Percentiles rank a stretch among this genome's conserved stretches.
phyloP scores from a whole-genome alignment of 768 basidiomycete genomes.

The Boletus fagicola region DNA sequence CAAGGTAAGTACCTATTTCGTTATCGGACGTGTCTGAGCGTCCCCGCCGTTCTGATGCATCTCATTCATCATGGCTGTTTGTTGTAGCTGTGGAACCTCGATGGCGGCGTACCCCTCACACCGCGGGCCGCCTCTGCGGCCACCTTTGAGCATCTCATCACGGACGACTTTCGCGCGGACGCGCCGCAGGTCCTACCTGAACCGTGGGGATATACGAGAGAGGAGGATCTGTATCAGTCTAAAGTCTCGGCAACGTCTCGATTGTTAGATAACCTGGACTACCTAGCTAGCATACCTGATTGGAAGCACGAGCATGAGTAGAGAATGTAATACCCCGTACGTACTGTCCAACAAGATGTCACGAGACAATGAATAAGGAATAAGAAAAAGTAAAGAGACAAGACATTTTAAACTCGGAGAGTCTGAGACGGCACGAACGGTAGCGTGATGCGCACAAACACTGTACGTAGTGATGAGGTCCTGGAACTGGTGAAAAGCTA shows the following conservation, averaged over 20 bases:
- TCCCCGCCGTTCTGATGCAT: neutral
- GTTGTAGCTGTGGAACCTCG: conserved; percentile 26
- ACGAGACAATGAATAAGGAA: too few relatives aligned
- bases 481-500: too few relatives aligned
- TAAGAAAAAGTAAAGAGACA: too few relatives aligned
- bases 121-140: conserved; percentile 21
- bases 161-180: conserved; percentile 20
- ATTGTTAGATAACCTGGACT: neutral
- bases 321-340: neutral
- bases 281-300: neutral
- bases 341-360: too few relatives aligned
- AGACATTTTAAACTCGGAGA: neutral
- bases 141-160: conserved; percentile 26
- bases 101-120: conserved; percentile 21
- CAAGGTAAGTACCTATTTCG: conserved; percentile 12
- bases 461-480: too few relatives aligned
- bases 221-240: neutral
- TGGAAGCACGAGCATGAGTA: neutral
- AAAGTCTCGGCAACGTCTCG: neutral
- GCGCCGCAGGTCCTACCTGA: conserved; percentile 14
- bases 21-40: neutral
- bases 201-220: conserved; percentile 19
- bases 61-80: neutral
- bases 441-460: too few relatives aligned
- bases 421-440: neutral